Conservation (phyloP, 768 basidiomycete species). For the Holtermannia corniformis region DNA sequence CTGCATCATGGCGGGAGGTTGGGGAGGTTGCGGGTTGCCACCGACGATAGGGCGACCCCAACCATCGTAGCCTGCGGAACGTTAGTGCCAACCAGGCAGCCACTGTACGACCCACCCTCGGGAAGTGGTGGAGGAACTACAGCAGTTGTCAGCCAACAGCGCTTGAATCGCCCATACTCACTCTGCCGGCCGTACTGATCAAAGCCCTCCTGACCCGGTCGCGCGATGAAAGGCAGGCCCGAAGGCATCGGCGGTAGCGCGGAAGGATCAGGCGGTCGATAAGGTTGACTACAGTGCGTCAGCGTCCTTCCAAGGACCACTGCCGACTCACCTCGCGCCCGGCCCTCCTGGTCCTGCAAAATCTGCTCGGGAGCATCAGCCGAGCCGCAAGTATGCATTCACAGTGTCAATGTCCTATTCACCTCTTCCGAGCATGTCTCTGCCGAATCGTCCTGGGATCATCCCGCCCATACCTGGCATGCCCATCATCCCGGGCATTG, state of each 20-base stretch:
- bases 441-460: constrained; percentile 31
- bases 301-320: background rate
- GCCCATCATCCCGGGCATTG: constrained; percentile 18
- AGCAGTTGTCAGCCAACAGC: background rate
- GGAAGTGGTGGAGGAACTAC: constrained; percentile 32
- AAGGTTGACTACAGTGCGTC: constrained; percentile 22
- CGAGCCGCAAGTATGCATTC: background rate
- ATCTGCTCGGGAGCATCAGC: constrained; percentile 16
- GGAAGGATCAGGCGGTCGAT: constrained; percentile 34
- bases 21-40: constrained; percentile 1
- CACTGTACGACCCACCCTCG: constrained; percentile 17
- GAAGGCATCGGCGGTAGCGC: constrained; percentile 28
- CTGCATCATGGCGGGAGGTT: constrained; percentile 1
- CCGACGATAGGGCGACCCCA: constrained; percentile 33
- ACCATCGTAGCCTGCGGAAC: constrained; percentile 27
- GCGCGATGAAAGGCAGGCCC: constrained; percentile 34
- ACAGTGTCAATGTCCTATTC: constrained; percentile 5
- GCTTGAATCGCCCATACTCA: constrained; percentile 8
- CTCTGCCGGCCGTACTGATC: constrained; percentile 34
- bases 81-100: constrained; percentile 1
- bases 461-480: constrained; percentile 31
- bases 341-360: constrained; percentile 38
- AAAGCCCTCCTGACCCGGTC: constrained; percentile 37
- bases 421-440: constrained; percentile 36
- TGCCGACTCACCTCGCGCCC: constrained; percentile 17